phyloP scores from a whole-genome alignment of 2,329 filamentous ascomycete species.

The Didymella pomorum region DNA sequence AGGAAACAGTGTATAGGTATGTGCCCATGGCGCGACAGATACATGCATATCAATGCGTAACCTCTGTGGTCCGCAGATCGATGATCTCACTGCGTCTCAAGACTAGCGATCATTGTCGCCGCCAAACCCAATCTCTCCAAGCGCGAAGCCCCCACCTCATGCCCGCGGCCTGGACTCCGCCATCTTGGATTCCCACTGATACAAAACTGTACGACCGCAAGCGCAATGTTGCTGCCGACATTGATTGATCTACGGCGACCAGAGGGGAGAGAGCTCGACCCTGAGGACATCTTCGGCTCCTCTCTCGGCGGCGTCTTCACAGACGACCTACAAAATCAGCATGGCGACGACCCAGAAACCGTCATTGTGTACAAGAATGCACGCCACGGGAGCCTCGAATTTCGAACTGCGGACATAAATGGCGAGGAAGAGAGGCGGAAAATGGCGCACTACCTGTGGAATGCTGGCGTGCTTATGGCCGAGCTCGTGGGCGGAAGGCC shows the following conservation, averaged over 20 bases:
- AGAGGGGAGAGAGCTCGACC: constrained; percentile 43
- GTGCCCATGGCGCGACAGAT: neutral
- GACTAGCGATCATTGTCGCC: constrained; percentile 1
- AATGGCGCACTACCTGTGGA: constrained; percentile 79
- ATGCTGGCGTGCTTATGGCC: constrained; percentile 62
- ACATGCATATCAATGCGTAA: neutral
- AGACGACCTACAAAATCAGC: constrained; percentile 71
- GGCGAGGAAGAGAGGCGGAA: constrained; percentile 64
- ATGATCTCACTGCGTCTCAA: constrained; percentile 28
- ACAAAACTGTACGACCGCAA: neutral
- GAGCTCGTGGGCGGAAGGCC: constrained; percentile 52
- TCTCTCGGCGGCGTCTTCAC: constrained; percentile 71
- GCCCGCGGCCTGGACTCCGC: constrained; percentile 1
- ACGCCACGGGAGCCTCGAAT: constrained; percentile 45
- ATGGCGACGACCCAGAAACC: constrained; percentile 67
- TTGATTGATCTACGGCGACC: constrained; percentile 43
- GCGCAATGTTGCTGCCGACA: constrained; percentile 38
- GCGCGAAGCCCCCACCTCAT: constrained; percentile 7
- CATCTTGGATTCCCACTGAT: neutral
- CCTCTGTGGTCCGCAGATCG: constrained; percentile 14
- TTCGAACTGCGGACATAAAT: constrained; percentile 56
- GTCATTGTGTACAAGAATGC: constrained; percentile 65
- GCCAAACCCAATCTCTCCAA: neutral
- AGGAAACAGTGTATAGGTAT: neutral
- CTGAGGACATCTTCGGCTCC: constrained; percentile 68